Evolutionary conservation across 2,329 filamentous ascomycete genomes (phyloP), one percentile per base, ranked within the genome.

Genomic region (Cladosporium sp.): DNA sequence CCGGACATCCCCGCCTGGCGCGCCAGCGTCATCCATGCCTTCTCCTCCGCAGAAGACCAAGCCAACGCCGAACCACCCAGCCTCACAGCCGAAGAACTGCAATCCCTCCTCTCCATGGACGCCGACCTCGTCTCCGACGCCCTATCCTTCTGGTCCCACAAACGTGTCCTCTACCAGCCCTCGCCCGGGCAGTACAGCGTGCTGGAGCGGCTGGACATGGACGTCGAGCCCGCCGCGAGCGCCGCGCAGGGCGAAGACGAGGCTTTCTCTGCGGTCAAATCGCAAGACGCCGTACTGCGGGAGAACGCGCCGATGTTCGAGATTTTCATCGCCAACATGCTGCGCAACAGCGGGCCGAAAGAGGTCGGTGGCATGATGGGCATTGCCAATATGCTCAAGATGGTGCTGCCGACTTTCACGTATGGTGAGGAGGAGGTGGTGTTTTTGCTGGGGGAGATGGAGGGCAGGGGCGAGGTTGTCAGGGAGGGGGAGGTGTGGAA

Each of bases 311-410:
- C 78, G 38, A 79, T 96, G 34, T 96, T 96, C 69, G 89, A 88
- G 82, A 86, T 91, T 62, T 97, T 96, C 66, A 90, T 99, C 52
- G 76, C 90, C 51, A 89, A 89, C 45, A 97, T 99, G 93, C 73
- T 99, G 69, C 96, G 89, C 55, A 96, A 96, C 68, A 86, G 89
- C 60, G 64, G 63, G 8, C 49, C 61, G 6, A 64, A 63, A 44
- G 61, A 63, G 48, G 52, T 67, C 42, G 86, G 86, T 15, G 82
- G 86, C 22, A 93, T 96, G 88, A 85, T 88, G 44, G 73, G 91
- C 53, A 95, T 99, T 57, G 79, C 84, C 7, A 95, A 91, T 85
- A 96, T 97, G 89, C 79, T 99, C 77, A 89, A 89, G 70, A 92
- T 97, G 79, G 80, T 92, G 52, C 83, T 96, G 47, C 82, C 88